Evolutionary conservation across 495 filamentous ascomycete species (phyloP).

Genomic region (Daldinia vernicosa): DNA sequence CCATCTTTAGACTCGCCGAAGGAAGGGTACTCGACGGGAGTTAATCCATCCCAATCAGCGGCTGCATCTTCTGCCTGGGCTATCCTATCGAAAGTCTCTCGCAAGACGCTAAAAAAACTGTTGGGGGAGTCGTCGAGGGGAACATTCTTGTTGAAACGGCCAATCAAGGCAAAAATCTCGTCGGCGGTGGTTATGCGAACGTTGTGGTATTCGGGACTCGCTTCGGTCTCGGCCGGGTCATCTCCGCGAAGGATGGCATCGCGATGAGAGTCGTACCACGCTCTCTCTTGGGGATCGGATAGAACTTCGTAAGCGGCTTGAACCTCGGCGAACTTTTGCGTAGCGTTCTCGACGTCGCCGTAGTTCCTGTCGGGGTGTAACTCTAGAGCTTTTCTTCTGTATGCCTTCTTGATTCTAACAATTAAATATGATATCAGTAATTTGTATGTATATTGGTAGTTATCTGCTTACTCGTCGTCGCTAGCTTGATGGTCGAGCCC

Average conservation of each 20-base stretch:
- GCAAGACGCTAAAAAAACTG: slow-evolving; percentile 84
- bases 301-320: slow-evolving; percentile 95
- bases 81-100: slow-evolving; percentile 78
- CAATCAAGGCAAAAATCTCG: slow-evolving; percentile 76
- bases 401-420: slow-evolving; percentile 89
- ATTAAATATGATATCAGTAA: slow-evolving; percentile 18
- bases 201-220: slow-evolving; percentile 66
- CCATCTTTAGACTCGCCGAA: slow-evolving; percentile 77
- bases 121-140: slow-evolving; percentile 76
- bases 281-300: slow-evolving; percentile 92
- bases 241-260: slow-evolving; percentile 78
- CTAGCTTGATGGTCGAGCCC: slow-evolving; percentile 73
- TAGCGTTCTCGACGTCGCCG: slow-evolving; percentile 83
- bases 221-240: slow-evolving; percentile 54
- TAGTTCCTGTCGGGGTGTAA: slow-evolving; percentile 96
- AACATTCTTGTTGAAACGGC: slow-evolving; percentile 77
- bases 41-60: slow-evolving; percentile 69
- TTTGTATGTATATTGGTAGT: background rate
- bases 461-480: slow-evolving; percentile 78
- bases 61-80: slow-evolving; percentile 82
- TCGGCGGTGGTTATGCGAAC: slow-evolving; percentile 76
- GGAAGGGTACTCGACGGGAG: slow-evolving; percentile 70
- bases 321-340: slow-evolving; percentile 85
- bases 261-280: slow-evolving; percentile 97
- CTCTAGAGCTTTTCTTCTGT: slow-evolving; percentile 88